Base-by-base conservation (phyloP, 352 stramenopile genomes). In the Pythium biforme region DNA sequence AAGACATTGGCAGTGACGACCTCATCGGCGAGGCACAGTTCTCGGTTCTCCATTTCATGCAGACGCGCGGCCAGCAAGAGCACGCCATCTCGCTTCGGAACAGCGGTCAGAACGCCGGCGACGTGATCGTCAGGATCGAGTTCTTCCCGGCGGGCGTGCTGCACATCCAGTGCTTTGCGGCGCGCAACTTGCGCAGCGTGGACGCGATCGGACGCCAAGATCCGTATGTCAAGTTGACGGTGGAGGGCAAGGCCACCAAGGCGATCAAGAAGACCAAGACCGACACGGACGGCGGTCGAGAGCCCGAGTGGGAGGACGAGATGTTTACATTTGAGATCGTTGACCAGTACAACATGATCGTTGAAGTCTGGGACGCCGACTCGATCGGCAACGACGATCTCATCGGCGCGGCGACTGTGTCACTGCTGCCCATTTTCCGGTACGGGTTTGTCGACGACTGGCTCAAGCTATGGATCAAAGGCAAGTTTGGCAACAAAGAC, bases 281-380 rank as follows among this genome's bases (percentile, higher is more conserved):
- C 1, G 87, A 96, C 66, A 89, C 83, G 19, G 89, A 97, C 63
- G 85, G 84, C 34, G 86, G 89, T 1, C 76, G 74, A 14, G 86
- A 93, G 22, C 89, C 87, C 19, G 69, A 92, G 63, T 98, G 93
- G 92, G 78, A 81, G 20, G 73, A 92, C 54, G 76, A 97, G 55
- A 39, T 62, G 12, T 88, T 97, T 47, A 47, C 37, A n/a, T 92
- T 98, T 57, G 78, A 96, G 34, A 73, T 98, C 46, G 95, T 98
- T 4, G 94, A 98, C 62, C 91, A 98, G 65, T 96, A 92, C 69
- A 92, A 86, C 51, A 75, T 98, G 54, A 58, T 81, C 25, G 73
- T 98, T 23, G 89, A 98, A 56, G 79, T 90, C 57, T 97, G 87
- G 79, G 92, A 98, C 56, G 86, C 97, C 55, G 92, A 98, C 66